A percentile compares a stretch with the other conserved stretches of the same genome.
Conservation (phyloP, 2,329 filamentous ascomycete species). For the Sporothrix humicola region DNA sequence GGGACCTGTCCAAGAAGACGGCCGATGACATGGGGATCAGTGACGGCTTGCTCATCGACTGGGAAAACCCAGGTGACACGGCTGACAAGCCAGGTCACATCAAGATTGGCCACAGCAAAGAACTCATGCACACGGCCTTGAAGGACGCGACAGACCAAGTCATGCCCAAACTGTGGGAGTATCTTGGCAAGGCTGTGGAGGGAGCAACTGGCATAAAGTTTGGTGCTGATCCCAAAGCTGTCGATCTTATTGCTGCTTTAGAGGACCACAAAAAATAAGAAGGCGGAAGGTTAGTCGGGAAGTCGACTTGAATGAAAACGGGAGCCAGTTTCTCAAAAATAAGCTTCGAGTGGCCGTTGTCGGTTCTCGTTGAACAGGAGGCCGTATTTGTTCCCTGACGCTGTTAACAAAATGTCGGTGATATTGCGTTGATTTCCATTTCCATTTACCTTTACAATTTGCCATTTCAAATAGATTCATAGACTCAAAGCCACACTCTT, state of each 20-base stretch:
- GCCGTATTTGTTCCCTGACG: neutral
- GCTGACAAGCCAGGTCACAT: neutral
- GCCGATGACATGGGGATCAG: neutral
- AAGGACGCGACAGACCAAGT: conserved; percentile 31
- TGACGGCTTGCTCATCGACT: too few relatives aligned
- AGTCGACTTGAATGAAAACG: too few relatives aligned
- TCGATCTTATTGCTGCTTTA: too few relatives aligned
- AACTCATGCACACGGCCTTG: conserved; percentile 36
- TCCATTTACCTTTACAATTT: neutral
- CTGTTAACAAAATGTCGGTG: neutral
- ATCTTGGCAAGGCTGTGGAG: neutral
- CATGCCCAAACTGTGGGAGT: neutral
- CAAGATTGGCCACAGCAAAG: neutral
- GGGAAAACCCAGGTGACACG: too few relatives aligned
- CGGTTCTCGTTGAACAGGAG: too few relatives aligned
- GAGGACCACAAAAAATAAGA: too few relatives aligned
- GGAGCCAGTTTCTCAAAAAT: too few relatives aligned
- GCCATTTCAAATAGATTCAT: conserved; percentile 10
- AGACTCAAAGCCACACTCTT: neutral
- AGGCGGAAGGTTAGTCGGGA: too few relatives aligned
- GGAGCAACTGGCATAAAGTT: too few relatives aligned
- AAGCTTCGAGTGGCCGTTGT: too few relatives aligned
- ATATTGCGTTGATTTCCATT: neutral
- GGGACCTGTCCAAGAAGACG: conserved; percentile 20
- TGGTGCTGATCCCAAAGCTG: too few relatives aligned